These are phyloP conservation scores for Verticillium longisporum DNA, from an alignment of 2,329 filamentous ascomycete species.

Conservation along the genomic window DNA sequence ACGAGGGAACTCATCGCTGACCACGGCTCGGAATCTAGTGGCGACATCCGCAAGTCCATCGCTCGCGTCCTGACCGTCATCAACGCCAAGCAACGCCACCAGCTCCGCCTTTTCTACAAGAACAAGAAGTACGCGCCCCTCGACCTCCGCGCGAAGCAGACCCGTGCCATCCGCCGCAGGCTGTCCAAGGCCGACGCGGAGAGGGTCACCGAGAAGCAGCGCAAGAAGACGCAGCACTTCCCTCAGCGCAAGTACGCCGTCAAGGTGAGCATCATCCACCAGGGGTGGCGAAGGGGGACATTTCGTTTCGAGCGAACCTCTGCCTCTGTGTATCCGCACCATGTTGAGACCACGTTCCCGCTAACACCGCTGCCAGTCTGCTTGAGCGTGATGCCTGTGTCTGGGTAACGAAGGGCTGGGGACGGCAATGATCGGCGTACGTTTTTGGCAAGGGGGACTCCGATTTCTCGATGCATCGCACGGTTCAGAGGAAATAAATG, in stretches of 20 bases:
- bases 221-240: conserved; percentile 95
- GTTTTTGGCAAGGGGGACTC: conserved; percentile 5
- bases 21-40: conserved; percentile 45
- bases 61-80: conserved; percentile 98
- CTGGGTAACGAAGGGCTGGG: neutral
- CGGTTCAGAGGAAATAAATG: conserved; percentile 4
- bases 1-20: neutral
- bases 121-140: conserved; percentile 99
- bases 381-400: neutral
- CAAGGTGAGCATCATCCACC: conserved; percentile 59
- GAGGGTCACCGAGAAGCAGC: conserved; percentile 83
- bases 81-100: conserved; percentile 98
- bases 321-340: too few relatives aligned
- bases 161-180: conserved; percentile 92
- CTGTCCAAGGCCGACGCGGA: conserved; percentile 87
- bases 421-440: conserved; percentile 4
- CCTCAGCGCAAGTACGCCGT: conserved; percentile 98
- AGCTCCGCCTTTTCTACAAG: conserved; percentile 99
- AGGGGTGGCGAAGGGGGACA: neutral
- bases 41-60: conserved; percentile 99
- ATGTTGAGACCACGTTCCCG: too few relatives aligned
- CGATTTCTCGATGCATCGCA: conserved; percentile 6
- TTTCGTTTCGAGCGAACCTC: too few relatives aligned
- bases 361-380: neutral
- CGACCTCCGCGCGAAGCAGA: conserved; percentile 97